A percentile compares a stretch with the other conserved stretches of the same genome.
Evolutionary conservation across 139 green algal species (phyloP).

Genomic region (Diplosphaera chodatii): DNA sequence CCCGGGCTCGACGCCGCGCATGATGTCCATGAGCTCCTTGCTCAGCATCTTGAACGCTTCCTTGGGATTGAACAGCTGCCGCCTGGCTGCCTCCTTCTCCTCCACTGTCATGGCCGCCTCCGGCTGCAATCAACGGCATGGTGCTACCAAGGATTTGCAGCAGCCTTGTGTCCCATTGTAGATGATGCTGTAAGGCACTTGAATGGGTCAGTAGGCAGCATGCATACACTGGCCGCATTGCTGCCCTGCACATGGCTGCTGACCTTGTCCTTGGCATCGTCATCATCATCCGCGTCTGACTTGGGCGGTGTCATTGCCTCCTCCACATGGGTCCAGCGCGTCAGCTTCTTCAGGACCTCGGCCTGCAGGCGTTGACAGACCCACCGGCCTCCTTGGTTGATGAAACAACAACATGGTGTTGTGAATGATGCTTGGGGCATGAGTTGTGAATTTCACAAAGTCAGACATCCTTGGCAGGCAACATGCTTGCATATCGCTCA

Average conservation of each 20-base stretch:
- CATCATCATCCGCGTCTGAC: not conserved
- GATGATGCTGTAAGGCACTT: not conserved
- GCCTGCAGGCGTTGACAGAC: not conserved
- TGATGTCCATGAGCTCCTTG: slow-evolving; percentile 57
- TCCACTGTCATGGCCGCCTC: not conserved
- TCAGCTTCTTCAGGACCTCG: not conserved
- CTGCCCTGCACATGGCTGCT: not conserved
- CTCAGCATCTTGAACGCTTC: slow-evolving; percentile 52
- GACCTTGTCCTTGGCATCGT: not conserved
- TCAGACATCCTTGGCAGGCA: slow-evolving; percentile 15
- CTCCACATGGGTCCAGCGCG: not conserved
- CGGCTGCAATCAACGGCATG: slow-evolving; percentile 3
- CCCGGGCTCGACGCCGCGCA: slow-evolving; percentile 9
- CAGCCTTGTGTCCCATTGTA: too few species aligned
- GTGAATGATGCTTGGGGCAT: too few species aligned
- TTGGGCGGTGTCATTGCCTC: not conserved
- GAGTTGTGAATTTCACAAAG: too few species aligned
- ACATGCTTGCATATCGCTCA: slow-evolving; percentile 10
- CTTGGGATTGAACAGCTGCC: slow-evolving; percentile 19
- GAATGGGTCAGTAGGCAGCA: not conserved
- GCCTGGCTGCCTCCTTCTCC: slow-evolving; percentile 5
- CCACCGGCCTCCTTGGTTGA: too few species aligned
- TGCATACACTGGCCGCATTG: not conserved
- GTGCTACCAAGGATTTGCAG: not conserved
- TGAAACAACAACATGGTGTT: too few species aligned